Evolutionary conservation across 345 rosid species (phyloP).

Genomic region (Gossypium rotundifolium): DNA sequence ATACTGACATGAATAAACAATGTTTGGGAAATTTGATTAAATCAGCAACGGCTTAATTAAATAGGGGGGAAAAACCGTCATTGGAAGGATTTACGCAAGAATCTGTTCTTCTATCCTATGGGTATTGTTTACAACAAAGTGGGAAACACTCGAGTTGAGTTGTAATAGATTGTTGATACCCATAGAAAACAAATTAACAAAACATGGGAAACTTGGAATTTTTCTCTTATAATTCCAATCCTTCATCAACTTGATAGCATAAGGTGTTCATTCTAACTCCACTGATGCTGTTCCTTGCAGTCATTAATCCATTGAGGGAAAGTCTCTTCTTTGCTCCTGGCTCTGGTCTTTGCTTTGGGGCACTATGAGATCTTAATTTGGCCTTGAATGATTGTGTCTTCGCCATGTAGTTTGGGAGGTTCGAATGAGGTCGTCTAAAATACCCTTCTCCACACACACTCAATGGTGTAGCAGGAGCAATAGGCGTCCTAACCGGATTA

Average conservation of each 20-base stretch:
- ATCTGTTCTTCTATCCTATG: neutral
- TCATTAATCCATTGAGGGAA: conserved; percentile 49
- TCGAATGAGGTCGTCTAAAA: conserved; percentile 29
- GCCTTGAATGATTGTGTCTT: conserved; percentile 76
- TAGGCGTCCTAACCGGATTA: neutral
- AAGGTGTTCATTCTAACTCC: conserved; percentile 19
- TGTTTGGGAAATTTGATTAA: too few relatives aligned
- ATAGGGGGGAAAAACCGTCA: neutral
- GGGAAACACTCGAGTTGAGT: neutral
- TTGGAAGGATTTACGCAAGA: conserved; percentile 1
- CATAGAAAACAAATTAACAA: neutral
- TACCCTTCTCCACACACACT: conserved; percentile 39
- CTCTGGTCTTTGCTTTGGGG: conserved; percentile 66
- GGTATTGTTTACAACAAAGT: neutral
- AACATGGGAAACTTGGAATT: neutral
- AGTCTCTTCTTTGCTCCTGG: conserved; percentile 39
- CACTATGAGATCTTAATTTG: conserved; percentile 60
- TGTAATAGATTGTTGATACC: neutral
- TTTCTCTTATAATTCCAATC: neutral
- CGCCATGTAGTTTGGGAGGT: conserved; percentile 68
- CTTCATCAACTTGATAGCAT: conserved; percentile 24
- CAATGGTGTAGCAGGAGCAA: conserved; percentile 28
- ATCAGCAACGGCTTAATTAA: neutral
- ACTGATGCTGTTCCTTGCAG: neutral
- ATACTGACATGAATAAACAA: too few relatives aligned